phyloP scores from a whole-genome alignment of 805 yeast species.

The Suhomyces sp. region DNA sequence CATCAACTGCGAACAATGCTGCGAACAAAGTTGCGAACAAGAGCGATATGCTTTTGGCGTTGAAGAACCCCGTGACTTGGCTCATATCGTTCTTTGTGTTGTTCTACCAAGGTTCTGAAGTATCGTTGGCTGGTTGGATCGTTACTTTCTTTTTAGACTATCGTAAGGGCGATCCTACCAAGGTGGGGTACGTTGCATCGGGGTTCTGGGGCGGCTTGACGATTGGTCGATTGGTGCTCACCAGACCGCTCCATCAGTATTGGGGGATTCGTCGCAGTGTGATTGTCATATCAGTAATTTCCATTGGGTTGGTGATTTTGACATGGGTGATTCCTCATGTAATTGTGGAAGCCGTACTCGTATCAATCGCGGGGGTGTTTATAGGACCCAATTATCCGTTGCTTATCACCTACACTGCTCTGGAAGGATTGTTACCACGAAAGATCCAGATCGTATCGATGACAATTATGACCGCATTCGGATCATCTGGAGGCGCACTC shows the following conservation, averaged over 20 bases:
- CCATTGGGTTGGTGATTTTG: constrained; percentile 39
- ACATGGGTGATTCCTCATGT: constrained; percentile 49
- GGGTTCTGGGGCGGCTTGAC: constrained; percentile 75
- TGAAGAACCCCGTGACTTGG: constrained; percentile 43
- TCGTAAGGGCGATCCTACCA: constrained; percentile 44
- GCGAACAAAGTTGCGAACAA: constrained; percentile 2
- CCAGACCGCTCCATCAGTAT: constrained; percentile 33
- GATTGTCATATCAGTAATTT: constrained; percentile 26
- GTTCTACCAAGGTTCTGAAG: constrained; percentile 68
- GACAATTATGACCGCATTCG: constrained; percentile 54
- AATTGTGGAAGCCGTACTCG: constrained; percentile 45
- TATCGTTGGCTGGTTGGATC: constrained; percentile 68
- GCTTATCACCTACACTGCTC: constrained; percentile 44
- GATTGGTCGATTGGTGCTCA: constrained; percentile 55
- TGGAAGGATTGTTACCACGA: constrained; percentile 41
- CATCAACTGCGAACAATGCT: background rate
- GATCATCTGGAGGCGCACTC: constrained; percentile 57
- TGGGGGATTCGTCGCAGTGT: constrained; percentile 49
- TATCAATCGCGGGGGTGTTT: constrained; percentile 53
- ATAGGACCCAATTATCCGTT: constrained; percentile 68
- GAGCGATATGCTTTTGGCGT: constrained; percentile 34
- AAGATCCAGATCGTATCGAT: constrained; percentile 50
- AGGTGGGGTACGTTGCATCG: constrained; percentile 62
- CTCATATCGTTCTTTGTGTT: constrained; percentile 52
- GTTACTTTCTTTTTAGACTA: constrained; percentile 59